phyloP scores from a whole-genome alignment of 2,329 filamentous ascomycete genomes.

The Aspergillus oerlinghausenensis region DNA sequence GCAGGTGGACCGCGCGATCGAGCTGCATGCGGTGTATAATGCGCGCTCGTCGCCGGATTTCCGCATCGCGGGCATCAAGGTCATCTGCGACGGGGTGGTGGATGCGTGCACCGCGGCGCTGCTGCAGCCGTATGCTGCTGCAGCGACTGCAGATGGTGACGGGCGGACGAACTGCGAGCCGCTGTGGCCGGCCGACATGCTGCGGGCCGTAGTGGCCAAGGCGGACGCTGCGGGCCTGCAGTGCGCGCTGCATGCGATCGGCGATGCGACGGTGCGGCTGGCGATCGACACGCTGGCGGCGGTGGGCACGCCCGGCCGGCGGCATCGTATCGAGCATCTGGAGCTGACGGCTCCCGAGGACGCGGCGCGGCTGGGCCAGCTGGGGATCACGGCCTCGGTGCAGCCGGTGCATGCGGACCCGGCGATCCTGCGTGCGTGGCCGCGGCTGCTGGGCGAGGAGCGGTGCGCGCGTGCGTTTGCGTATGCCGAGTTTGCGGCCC shows the following conservation, averaged over 20 bases:
- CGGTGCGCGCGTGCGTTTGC: conserved; percentile 46
- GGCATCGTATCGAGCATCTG: conserved; percentile 50
- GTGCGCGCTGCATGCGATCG: conserved; percentile 49
- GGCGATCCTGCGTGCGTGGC: conserved; percentile 46
- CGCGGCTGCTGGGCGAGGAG: conserved; percentile 38
- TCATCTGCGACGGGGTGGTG: conserved; percentile 49
- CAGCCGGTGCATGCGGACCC: conserved; percentile 40
- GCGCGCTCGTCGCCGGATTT: conserved; percentile 37
- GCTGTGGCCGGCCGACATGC: conserved; percentile 41
- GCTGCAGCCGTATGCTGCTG: conserved; percentile 30
- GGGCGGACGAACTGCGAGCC: conserved; percentile 28
- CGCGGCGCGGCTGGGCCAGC: conserved; percentile 38
- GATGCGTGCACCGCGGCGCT: conserved; percentile 38
- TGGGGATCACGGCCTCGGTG: conserved; percentile 42
- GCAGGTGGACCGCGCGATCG: conserved; percentile 46
- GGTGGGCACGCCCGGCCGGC: conserved; percentile 27
- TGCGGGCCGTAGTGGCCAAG: conserved; percentile 39
- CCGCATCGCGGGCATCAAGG: conserved; percentile 46
- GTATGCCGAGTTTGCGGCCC: conserved; percentile 44
- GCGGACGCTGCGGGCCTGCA: conserved; percentile 43
- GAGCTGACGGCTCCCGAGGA: conserved; percentile 46
- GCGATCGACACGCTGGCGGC: conserved; percentile 39
- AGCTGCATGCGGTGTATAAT: conserved; percentile 38
- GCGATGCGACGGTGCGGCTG: conserved; percentile 43
- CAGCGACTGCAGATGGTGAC: conserved; percentile 13